Conservation (phyloP, 2,329 filamentous ascomycete genomes). For the Fusarium sp. region DNA sequence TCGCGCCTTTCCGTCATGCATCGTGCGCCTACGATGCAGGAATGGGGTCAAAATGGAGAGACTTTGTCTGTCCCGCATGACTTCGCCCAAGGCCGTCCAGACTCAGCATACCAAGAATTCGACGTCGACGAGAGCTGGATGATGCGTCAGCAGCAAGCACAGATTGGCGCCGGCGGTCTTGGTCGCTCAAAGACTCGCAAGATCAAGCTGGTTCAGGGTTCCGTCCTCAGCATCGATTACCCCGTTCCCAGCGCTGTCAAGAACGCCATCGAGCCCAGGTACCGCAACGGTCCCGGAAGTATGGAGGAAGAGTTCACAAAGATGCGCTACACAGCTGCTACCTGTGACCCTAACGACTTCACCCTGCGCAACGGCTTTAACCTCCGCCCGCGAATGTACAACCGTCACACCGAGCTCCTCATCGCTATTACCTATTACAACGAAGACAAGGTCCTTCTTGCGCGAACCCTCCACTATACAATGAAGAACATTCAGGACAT, state of each 20-base stretch:
- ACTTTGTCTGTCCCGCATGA: constrained; percentile 20
- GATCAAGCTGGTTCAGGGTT: constrained; percentile 45
- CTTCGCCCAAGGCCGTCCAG: constrained; percentile 38
- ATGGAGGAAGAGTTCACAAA: constrained; percentile 44
- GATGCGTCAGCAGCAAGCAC: constrained; percentile 41
- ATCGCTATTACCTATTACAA: constrained; percentile 48
- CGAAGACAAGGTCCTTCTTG: constrained; percentile 46
- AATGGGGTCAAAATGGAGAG: constrained; percentile 33
- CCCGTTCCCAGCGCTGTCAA: constrained; percentile 46
- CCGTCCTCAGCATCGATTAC: constrained; percentile 46
- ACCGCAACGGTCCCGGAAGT: constrained; percentile 36
- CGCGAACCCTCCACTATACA: constrained; percentile 41
- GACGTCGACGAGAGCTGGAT: constrained; percentile 44
- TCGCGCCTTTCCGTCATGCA: constrained; percentile 35
- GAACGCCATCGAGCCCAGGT: constrained; percentile 42
- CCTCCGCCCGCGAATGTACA: constrained; percentile 45
- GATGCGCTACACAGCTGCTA: constrained; percentile 47
- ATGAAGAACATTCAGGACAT: constrained; percentile 47
- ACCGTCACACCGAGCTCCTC: constrained; percentile 44
- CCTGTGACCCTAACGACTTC: constrained; percentile 46
- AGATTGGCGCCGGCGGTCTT: constrained; percentile 26
- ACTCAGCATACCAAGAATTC: constrained; percentile 39
- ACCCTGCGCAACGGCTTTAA: constrained; percentile 45
- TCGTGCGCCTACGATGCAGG: constrained; percentile 32
- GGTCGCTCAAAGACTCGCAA: constrained; percentile 43